These are phyloP conservation scores for Lactifluus hygrophoroides DNA, from an alignment of 768 basidiomycete genomes.

Conservation along the genomic window DNA sequence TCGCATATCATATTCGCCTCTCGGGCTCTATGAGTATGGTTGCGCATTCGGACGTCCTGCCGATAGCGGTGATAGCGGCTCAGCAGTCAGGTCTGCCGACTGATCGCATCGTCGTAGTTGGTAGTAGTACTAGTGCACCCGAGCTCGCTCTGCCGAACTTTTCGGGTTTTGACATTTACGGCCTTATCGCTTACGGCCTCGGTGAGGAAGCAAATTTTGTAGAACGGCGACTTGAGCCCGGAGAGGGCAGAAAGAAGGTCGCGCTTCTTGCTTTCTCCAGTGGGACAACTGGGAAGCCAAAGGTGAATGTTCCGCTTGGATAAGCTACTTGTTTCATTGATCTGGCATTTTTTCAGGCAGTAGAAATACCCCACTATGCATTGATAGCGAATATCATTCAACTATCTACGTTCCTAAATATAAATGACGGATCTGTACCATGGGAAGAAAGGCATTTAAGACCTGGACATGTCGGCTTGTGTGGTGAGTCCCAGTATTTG, in stretches of 20 bases:
- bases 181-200: slow-evolving; percentile 38
- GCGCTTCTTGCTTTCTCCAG: slow-evolving; percentile 67
- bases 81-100: slow-evolving; percentile 26
- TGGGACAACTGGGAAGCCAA: slow-evolving; percentile 56
- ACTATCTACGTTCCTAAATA: slow-evolving; percentile 10
- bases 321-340: neutral
- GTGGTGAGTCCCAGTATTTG: slow-evolving; percentile 32
- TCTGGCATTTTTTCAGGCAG: slow-evolving; percentile 36
- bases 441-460: slow-evolving; percentile 34
- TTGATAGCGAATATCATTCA: slow-evolving; percentile 44
- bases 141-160: neutral
- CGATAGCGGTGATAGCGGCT: slow-evolving; percentile 26
- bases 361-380: slow-evolving; percentile 51
- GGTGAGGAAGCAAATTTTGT: slow-evolving; percentile 31
- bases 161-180: slow-evolving; percentile 30
- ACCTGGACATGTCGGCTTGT: slow-evolving; percentile 50
- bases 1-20: slow-evolving; percentile 41
- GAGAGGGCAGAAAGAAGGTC: slow-evolving; percentile 51
- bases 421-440: slow-evolving; percentile 28
- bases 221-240: slow-evolving; percentile 39
- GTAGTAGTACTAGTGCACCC: neutral
- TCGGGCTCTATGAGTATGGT: slow-evolving; percentile 22
- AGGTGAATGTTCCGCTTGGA: slow-evolving; percentile 15
- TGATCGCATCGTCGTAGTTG: slow-evolving; percentile 25
- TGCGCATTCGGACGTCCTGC: slow-evolving; percentile 24